Percentiles rank a stretch among this genome's conserved stretches.
phyloP scores from a whole-genome alignment of 768 basidiomycete species.

The Agaricus sinodeliciosus region DNA sequence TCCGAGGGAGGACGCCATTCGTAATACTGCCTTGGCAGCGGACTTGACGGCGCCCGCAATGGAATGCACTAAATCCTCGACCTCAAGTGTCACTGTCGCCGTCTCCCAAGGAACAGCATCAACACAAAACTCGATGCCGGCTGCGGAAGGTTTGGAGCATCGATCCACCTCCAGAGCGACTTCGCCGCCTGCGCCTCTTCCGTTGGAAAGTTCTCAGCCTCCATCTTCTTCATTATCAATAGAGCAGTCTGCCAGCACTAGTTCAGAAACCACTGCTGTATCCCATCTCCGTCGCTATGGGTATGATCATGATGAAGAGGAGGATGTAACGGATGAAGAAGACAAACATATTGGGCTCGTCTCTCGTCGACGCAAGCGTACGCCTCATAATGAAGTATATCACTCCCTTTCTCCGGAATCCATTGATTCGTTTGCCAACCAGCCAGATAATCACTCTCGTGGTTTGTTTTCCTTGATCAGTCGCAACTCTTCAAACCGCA shows the following conservation, averaged over 20 bases:
- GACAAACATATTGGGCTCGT: slow-evolving; percentile 27
- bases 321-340: slow-evolving; percentile 26
- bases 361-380: slow-evolving; percentile 33
- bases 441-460: slow-evolving; percentile 18
- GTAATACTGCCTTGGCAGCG: neutral
- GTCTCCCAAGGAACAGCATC: neutral
- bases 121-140: neutral
- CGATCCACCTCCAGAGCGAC: neutral
- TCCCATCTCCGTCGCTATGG: slow-evolving; percentile 5
- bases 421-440: slow-evolving; percentile 38
- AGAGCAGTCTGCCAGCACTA: neutral
- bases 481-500: slow-evolving; percentile 13
- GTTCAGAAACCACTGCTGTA: slow-evolving; percentile 2
- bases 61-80: neutral
- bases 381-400: slow-evolving; percentile 59
- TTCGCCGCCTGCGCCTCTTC: no score
- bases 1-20: neutral
- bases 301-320: slow-evolving; percentile 19
- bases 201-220: no score
- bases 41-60: neutral
- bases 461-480: slow-evolving; percentile 23
- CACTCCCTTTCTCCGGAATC: slow-evolving; percentile 48
- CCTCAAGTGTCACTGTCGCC: neutral
- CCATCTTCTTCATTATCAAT: neutral
- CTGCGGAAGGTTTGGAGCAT: neutral